Evolutionary conservation across 495 filamentous ascomycete species (phyloP), one percentile per base, ranked within the genome.

Genomic region (Bryoglossum gracile): DNA sequence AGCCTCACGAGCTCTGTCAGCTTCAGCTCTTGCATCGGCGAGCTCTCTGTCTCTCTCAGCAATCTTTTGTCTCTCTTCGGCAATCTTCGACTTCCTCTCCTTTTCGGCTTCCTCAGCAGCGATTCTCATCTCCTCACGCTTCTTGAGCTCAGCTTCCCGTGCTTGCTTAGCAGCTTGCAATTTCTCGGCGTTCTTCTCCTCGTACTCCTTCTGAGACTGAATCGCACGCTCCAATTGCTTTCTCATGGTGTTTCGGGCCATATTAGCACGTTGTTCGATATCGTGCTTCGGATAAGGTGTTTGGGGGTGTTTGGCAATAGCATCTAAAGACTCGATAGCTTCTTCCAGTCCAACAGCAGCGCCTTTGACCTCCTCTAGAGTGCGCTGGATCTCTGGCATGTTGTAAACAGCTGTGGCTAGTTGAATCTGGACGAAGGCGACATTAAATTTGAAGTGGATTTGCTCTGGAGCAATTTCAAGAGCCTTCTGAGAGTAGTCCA

Each of bases 351-450:
- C 92, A 13, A 77, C 74, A 0, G 77, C 75, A 6, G 92, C 92
- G 21, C 74, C 48, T 37, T 59, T 14, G 18, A 62, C 50, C 48
- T 96, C 88, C 39, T 73, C 76, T 0, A 92, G 71, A 0, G 82
- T 87, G 36, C 87, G 79, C 53, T 94, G 85, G 0, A 73, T 74
- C 50, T 94, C 84, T 21, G 73, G 70, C 16, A 95, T 74, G 40
- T 67, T 72, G 68, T 88, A 79, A n/a, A 95, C 77, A 30, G 85
- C 73, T 21, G 82, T 81, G 26, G 91, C 90, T 43, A 96, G 78
- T 62, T 95, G 89, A 51, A 94, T 89, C 60, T 97, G 90, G 14
- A 96, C 88, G 54, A 95, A 98, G 18, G 92, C 92, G 13, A 98
- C 86, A 62, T 98, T 98, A 77, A 98, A 98, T 61, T 91, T 84